Conservation (phyloP, 345 rosid genomes). For the Hirschfeldia incana region DNA sequence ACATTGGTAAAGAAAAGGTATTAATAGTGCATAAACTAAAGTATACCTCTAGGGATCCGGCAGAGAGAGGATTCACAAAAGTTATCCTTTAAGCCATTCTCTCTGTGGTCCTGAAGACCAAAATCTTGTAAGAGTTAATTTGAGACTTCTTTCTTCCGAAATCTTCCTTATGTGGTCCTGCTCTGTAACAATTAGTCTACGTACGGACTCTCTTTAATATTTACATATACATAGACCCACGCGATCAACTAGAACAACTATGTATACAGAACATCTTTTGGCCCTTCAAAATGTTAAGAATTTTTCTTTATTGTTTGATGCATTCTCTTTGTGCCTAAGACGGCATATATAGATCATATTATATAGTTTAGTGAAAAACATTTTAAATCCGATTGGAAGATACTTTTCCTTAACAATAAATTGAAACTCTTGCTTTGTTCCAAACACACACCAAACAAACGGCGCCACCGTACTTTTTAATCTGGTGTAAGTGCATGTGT, state of each 20-base stretch:
- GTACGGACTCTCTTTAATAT: conserved; percentile 23
- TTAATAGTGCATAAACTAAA: conserved; percentile 1
- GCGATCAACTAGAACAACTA: background rate
- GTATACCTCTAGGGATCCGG: conserved; percentile 28
- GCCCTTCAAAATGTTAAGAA: background rate
- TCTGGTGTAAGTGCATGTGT: conserved; percentile 18
- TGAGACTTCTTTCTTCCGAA: conserved; percentile 15
- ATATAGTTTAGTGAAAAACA: background rate
- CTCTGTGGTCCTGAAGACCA: conserved; percentile 38
- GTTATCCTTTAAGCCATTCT: conserved; percentile 10
- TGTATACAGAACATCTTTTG: background rate
- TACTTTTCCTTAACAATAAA: background rate
- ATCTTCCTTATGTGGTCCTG: conserved; percentile 32
- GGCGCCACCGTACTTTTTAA: conserved; percentile 8
- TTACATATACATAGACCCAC: background rate
- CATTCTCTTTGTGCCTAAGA: background rate
- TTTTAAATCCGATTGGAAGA: background rate
- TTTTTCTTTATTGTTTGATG: background rate
- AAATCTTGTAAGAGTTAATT: conserved; percentile 12
- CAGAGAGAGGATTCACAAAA: conserved; percentile 30
- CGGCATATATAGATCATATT: too few species aligned
- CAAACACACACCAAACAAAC: conserved; percentile 11
- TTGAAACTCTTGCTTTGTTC: conserved; percentile 9
- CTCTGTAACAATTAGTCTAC: conserved; percentile 15
- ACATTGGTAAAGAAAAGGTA: conserved; percentile 20